These are phyloP conservation scores for Eucalyptus erythrocorys DNA, from an alignment of 345 rosid genomes.

Conservation along the genomic window DNA sequence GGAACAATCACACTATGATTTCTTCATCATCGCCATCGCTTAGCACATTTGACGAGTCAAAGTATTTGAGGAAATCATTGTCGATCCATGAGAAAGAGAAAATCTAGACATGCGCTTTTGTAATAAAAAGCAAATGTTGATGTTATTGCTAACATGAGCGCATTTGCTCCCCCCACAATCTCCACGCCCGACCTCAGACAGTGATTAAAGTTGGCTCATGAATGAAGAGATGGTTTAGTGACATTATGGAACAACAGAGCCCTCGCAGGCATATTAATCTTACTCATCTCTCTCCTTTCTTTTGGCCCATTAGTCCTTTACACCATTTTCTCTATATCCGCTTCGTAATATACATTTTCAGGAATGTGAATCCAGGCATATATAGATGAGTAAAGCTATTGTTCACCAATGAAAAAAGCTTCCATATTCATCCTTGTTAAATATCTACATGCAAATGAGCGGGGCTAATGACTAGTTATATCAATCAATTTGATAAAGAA, in stretches of 20 bases:
- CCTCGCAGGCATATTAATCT: background rate
- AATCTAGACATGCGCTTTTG: background rate
- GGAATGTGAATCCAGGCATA: background rate
- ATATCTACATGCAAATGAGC: no score
- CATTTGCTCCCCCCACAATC: background rate
- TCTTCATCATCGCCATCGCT: background rate
- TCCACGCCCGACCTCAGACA: background rate
- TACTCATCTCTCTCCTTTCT: rapidly evolving
- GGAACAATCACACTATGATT: background rate
- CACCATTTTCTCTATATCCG: background rate
- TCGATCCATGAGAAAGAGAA: background rate
- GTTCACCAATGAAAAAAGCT: no score
- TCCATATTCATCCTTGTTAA: no score
- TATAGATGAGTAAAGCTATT: no score
- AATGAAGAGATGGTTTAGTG: background rate
- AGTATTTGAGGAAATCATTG: background rate
- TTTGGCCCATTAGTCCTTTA: no score
- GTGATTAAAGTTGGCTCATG: background rate
- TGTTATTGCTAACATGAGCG: background rate
- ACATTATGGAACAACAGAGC: background rate
- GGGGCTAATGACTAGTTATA: no score
- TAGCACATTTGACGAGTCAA: background rate
- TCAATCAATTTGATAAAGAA: no score
- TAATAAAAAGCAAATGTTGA: background rate
- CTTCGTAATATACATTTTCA: background rate